Base-by-base conservation (phyloP, 306 rosid species). In the Lotus japonicus region DNA sequence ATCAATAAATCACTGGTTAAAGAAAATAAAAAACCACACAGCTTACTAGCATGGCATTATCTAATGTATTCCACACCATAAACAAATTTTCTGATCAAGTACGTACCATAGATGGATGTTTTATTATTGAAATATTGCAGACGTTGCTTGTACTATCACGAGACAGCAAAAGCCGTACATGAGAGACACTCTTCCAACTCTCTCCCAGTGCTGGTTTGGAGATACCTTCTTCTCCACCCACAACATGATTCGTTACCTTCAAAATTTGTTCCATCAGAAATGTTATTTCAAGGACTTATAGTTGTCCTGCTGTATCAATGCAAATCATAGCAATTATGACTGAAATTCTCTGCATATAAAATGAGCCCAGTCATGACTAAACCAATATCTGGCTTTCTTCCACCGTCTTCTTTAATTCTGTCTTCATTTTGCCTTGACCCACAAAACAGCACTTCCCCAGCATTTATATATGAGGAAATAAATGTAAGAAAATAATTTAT, bases 161-260 rank as follows among this genome's bases (percentile, higher is more conserved):
- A 52, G 89, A 83, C 71, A 89, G 89, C 50, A 78, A 68, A 77
- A 89, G 84, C 61, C 97, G 81, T 41, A 84, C 83, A 67, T 88
- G 95, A 60, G 97, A 89, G 26, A 92, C 77, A 68, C 87, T 86
- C 82, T 92, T 92, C 98, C 98, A 92, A 70, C 87, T 87, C 85
- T 92, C 91, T 70, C 98, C 96, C 19, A 92, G 92, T 78, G 98
- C 95, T 15, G 98, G 92, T 79, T 92, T 92, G 45, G 91, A 72
- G 62, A 70, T 48, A 68, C 98, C 92, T 15, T 84, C 84, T 31
- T 86, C 98, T 59, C 95, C 96, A 21, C 91, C 89, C 79, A 92
- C 96, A 42, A 89, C 80, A 82, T 92, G 98, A 86, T 89, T 92
- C 19, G 89, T 87, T 76, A 89, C 95, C 98, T 92, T 63, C 83